A percentile compares a stretch with the other conserved stretches of the same genome.
Evolutionary conservation across 768 basidiomycete species (phyloP).

Genomic region (Amylocystis lapponica): DNA sequence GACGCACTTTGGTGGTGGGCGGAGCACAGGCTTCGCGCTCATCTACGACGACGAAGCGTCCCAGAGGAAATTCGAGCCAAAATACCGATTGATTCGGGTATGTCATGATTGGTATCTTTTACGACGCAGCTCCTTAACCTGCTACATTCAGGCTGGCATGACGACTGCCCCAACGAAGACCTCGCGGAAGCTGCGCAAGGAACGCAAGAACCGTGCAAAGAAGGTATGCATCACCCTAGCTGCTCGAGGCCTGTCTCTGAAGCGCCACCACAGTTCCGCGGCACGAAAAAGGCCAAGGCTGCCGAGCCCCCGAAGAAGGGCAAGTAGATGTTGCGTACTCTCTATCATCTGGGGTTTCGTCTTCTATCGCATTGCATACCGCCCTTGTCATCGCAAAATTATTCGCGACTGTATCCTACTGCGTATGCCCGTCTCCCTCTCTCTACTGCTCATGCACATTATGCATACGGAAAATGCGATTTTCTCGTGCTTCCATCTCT

Average conservation of each 20-base stretch:
- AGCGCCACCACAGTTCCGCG: slow-evolving; percentile 61
- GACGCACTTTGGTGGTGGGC: slow-evolving; percentile 97
- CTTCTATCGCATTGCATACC: slow-evolving; percentile 31
- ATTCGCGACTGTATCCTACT: slow-evolving; percentile 36
- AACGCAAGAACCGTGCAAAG: slow-evolving; percentile 99
- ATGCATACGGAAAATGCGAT: slow-evolving; percentile 24
- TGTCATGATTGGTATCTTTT: slow-evolving; percentile 28
- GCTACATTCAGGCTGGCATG: slow-evolving; percentile 51
- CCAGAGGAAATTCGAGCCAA: slow-evolving; percentile 97
- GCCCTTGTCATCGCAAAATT: slow-evolving; percentile 27
- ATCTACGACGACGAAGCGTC: slow-evolving; percentile 95
- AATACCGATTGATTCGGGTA: slow-evolving; percentile 90
- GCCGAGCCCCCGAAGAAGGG: slow-evolving; percentile 89
- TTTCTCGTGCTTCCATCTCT: not conserved
- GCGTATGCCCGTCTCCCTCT: slow-evolving; percentile 30
- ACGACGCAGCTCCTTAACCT: not conserved
- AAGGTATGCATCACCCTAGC: slow-evolving; percentile 57
- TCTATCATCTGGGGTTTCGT: slow-evolving; percentile 23
- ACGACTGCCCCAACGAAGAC: slow-evolving; percentile 78
- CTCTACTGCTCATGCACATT: slow-evolving; percentile 25
- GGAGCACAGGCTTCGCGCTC: slow-evolving; percentile 93
- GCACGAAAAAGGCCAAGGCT: slow-evolving; percentile 94
- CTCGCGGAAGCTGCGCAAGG: slow-evolving; percentile 97
- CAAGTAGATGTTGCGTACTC: slow-evolving; percentile 51
- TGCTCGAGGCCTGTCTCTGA: not conserved